Evolutionary conservation across 169 alveolate species (phyloP), one percentile per base, ranked within the genome.

Genomic region (Cryptosporidium parvum): DNA sequence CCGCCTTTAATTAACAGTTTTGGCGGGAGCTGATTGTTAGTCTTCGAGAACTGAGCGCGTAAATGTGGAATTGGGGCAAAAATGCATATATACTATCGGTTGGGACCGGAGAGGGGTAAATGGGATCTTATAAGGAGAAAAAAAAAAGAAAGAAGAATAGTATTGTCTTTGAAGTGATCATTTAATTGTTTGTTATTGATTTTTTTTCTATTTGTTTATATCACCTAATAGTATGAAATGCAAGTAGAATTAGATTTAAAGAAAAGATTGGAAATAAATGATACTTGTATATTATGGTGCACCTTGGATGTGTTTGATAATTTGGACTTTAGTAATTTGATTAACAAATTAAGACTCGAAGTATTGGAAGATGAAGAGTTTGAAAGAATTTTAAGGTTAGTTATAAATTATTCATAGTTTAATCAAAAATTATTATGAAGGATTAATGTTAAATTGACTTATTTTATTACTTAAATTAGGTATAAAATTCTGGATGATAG

Each of bases 251-350:
- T 48, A 21, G 31, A 72, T 48, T 18, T 80, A 8, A n/a, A 18
- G 16, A 35, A 58, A 18, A 18, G 59, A 12, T 31, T 80, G n/a
- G 68, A 80, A 16, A 18, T 39, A 10, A 44, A 62, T 65, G 73
- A 59, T 67, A 65, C 59, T 23, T 80, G 89, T 33, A 39, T 80
- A 23, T 61, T 80, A 10, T 80, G 89, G 89, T 61, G 73, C 39
- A 80, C 52, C 4, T 21, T 80, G 14, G 29, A 16, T 35, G 89
- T 62, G 45, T 21, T 80, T n/a, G 1, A 2, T 9, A 69, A 42
- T 1, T 9, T 44, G 9, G 45, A 62, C n/a, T 73, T 56, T 62
- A 45, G 33, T 14, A 10, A 21, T 1, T 37, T 62, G 29, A 23
- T 80, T 29, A 16, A 12, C 2, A 12, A 80, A 10, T 44, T 53